These are phyloP conservation scores for Aspergillus transmontanensis DNA, from an alignment of 2,329 filamentous ascomycete genomes.

Conservation along the genomic window DNA sequence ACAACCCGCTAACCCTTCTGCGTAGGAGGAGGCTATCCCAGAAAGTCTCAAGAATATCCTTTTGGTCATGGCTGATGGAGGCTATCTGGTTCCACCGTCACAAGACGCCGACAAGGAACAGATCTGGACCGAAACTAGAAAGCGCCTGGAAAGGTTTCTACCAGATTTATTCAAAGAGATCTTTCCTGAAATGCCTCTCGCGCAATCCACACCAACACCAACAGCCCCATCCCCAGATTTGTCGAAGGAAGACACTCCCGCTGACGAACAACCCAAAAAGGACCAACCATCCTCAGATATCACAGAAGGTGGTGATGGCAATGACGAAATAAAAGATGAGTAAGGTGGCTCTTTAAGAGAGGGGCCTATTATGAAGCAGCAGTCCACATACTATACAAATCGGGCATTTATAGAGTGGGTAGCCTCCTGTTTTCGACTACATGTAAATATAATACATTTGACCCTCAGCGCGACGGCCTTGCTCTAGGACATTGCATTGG, in stretches of 20 bases:
- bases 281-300: background rate
- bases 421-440: background rate
- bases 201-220: conserved; percentile 21
- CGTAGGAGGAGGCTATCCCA: conserved; percentile 86
- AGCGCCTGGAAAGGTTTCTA: conserved; percentile 61
- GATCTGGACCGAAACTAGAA: conserved; percentile 64
- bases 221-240: conserved; percentile 22
- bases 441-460: conserved; percentile 2
- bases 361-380: background rate
- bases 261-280: conserved; percentile 17
- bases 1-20: conserved; percentile 1
- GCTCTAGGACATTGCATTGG: background rate
- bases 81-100: conserved; percentile 73
- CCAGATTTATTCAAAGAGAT: conserved; percentile 62
- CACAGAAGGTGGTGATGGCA: background rate
- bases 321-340: background rate
- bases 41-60: conserved; percentile 96
- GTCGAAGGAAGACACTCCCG: conserved; percentile 9
- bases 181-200: conserved; percentile 49
- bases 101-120: conserved; percentile 53
- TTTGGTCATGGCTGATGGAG: conserved; percentile 89
- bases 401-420: background rate
- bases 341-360: background rate
- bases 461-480: background rate
- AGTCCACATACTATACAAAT: background rate